Evolutionary conservation across 2,329 filamentous ascomycete species (phyloP).

Genomic region (Penicillium frequentans): DNA sequence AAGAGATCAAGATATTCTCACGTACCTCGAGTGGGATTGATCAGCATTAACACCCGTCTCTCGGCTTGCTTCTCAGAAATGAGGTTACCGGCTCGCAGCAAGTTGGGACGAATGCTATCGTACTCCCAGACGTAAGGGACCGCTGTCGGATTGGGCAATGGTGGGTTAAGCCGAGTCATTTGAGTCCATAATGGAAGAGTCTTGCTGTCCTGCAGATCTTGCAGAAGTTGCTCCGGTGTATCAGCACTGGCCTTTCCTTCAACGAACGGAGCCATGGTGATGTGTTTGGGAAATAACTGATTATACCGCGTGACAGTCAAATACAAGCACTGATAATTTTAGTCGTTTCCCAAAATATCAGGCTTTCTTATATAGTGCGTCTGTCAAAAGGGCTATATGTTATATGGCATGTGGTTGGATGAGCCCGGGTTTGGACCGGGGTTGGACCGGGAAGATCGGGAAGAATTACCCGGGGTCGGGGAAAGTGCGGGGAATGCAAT

Average conservation of each 20-base stretch:
- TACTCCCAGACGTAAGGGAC: slow-evolving; percentile 43
- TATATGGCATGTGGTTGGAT: not conserved
- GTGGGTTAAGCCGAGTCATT: slow-evolving; percentile 51
- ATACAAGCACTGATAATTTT: not conserved
- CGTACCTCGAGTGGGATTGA: slow-evolving; percentile 38
- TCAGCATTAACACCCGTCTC: slow-evolving; percentile 42
- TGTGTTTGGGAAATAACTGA: not conserved
- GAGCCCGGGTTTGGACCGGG: not conserved
- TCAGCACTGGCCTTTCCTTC: slow-evolving; percentile 6
- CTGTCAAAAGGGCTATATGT: not conserved
- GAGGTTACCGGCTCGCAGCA: slow-evolving; percentile 38
- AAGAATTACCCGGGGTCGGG: not conserved
- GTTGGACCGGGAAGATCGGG: not conserved
- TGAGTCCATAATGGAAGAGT: slow-evolving; percentile 50
- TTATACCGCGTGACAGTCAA: not conserved
- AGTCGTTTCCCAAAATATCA: not conserved
- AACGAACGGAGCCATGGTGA: not conserved
- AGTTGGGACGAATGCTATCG: slow-evolving; percentile 33
- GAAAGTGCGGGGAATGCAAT: not conserved
- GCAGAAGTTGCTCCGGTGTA: slow-evolving; percentile 19
- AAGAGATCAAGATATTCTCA: not conserved
- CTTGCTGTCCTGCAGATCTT: slow-evolving; percentile 22
- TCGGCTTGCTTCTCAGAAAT: slow-evolving; percentile 41
- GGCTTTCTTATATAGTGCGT: not conserved
- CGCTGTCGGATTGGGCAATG: slow-evolving; percentile 46